Evolutionary conservation across 768 basidiomycete species (phyloP).

Genomic region (Porphyrellus cyaneotinctus): DNA sequence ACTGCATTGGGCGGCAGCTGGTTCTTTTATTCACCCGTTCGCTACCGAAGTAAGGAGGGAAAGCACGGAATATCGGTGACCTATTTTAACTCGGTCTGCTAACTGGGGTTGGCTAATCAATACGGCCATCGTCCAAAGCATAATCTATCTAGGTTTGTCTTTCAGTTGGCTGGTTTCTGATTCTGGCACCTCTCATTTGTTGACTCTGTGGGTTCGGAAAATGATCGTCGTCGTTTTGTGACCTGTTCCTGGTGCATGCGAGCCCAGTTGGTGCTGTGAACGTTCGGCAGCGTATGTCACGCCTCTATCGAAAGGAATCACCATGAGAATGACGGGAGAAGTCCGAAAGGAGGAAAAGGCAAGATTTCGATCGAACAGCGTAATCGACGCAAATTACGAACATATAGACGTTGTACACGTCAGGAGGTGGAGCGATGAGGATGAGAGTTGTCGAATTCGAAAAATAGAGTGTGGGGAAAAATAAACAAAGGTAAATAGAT

Average conservation of each 20-base stretch:
- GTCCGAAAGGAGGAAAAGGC: neutral
- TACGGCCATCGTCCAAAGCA: too few relatives aligned
- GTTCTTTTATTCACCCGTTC: neutral
- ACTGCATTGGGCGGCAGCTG: neutral
- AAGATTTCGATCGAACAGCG: neutral
- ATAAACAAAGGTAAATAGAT: conserved; percentile 13
- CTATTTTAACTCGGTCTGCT: neutral
- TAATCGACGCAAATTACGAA: neutral
- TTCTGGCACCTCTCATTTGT: neutral
- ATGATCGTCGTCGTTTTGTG: neutral
- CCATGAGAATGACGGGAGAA: too few relatives aligned
- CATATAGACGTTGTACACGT: too few relatives aligned
- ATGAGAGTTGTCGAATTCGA: conserved; percentile 1
- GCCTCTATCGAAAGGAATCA: too few relatives aligned
- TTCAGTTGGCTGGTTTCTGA: neutral
- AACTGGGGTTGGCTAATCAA: conserved; percentile 4
- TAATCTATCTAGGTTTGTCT: neutral
- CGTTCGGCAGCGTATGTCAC: too few relatives aligned
- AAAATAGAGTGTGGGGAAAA: conserved; percentile 23
- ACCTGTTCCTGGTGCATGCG: neutral
- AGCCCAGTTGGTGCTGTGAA: too few relatives aligned
- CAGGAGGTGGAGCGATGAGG: neutral
- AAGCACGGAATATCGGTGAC: neutral
- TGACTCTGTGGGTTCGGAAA: neutral
- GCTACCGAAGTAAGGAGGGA: conserved; percentile 3